Percentiles rank a stretch among this genome's conserved stretches.
Evolutionary conservation across 306 rosid species (phyloP).

Genomic region (Begonia fuchsioides): DNA sequence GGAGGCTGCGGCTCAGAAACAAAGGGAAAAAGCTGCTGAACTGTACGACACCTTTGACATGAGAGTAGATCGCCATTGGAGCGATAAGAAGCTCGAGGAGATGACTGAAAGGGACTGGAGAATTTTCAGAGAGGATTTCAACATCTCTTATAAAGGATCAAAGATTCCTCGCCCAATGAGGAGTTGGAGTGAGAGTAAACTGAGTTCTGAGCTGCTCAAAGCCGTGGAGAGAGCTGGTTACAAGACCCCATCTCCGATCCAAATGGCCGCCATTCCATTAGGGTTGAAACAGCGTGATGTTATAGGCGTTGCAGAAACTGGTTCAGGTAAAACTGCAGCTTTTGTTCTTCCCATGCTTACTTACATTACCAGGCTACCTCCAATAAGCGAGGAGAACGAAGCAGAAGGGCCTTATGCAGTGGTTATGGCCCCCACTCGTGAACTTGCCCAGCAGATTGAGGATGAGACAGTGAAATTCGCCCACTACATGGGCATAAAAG

Average conservation of each 20-base stretch:
- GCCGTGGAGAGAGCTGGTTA: conserved; percentile 81
- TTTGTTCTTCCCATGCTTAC: conserved; percentile 85
- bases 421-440: conserved; percentile 94
- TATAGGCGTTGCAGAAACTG: conserved; percentile 77
- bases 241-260: conserved; percentile 85
- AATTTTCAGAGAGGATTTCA: conserved; percentile 72
- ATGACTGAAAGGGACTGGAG: conserved; percentile 90
- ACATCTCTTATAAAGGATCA: conserved; percentile 75
- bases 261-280: conserved; percentile 88
- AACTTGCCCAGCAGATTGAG: conserved; percentile 90
- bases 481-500: conserved; percentile 61
- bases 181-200: conserved; percentile 57
- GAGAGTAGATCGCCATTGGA: conserved; percentile 92
- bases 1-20: conserved; percentile 72
- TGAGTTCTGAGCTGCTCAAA: conserved; percentile 53
- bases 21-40: conserved; percentile 75
- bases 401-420: conserved; percentile 93
- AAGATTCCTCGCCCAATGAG: conserved; percentile 81
- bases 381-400: conserved; percentile 76
- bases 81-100: conserved; percentile 78
- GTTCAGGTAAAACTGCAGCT: conserved; percentile 93
- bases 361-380: conserved; percentile 73
- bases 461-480: conserved; percentile 80
- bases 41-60: conserved; percentile 62
- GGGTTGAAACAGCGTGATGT: conserved; percentile 83